phyloP scores from a whole-genome alignment of 2,329 filamentous ascomycete species.

The Teratosphaeria pseudoeucalypti region DNA sequence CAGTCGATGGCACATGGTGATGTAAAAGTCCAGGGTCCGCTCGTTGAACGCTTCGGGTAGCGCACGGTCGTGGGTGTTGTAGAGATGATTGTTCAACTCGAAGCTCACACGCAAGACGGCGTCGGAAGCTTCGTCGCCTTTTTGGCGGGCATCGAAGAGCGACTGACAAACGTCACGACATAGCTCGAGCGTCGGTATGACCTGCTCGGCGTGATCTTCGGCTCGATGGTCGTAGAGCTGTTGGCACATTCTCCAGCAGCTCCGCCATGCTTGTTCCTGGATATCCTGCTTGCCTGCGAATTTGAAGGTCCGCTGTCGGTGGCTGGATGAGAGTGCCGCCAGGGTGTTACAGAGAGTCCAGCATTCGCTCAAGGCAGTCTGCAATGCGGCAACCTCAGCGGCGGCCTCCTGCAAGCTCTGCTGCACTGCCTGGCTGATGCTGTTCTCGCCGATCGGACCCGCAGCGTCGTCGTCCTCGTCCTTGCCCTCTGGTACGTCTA shows the following conservation, averaged over 20 bases:
- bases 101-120: constrained; percentile 87
- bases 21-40: constrained; percentile 85
- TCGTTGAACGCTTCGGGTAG: constrained; percentile 81
- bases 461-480: constrained; percentile 23
- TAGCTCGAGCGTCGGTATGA: constrained; percentile 68
- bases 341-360: constrained; percentile 92
- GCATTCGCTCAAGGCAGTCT: constrained; percentile 71
- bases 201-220: constrained; percentile 56
- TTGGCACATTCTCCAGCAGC: constrained; percentile 88
- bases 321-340: constrained; percentile 71
- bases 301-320: constrained; percentile 69
- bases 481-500: constrained; percentile 36
- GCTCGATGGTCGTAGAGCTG: constrained; percentile 74
- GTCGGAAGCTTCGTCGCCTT: constrained; percentile 68
- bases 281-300: constrained; percentile 63
- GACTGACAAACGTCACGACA: constrained; percentile 89
- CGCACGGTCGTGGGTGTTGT: constrained; percentile 77
- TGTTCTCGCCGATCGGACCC: constrained; percentile 26
- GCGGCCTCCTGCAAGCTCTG: constrained; percentile 39
- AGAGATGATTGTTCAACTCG: constrained; percentile 89
- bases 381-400: constrained; percentile 57
- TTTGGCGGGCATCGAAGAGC: constrained; percentile 73
- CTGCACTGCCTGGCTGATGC: constrained; percentile 43
- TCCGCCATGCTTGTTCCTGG: constrained; percentile 84
- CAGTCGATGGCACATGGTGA: constrained; percentile 84